A percentile compares a stretch with the other conserved stretches of the same genome.
These are phyloP conservation scores for Cocos nucifera DNA, from an alignment of 176 grass and related monocot species.

Conservation along the genomic window DNA sequence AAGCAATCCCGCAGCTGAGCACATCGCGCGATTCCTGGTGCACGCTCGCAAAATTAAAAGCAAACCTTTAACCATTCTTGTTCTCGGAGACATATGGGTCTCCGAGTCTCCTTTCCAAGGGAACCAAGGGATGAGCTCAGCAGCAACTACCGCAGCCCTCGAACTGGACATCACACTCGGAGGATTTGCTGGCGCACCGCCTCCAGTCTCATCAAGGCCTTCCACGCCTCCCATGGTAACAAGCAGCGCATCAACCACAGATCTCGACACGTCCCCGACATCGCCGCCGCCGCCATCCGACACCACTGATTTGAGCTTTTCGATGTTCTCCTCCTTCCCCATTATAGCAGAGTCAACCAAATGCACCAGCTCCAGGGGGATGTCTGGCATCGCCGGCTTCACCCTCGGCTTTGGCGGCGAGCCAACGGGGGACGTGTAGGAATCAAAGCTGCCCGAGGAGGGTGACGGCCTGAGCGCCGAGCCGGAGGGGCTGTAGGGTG, in stretches of 20 bases:
- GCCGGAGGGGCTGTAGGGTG: conserved; percentile 4
- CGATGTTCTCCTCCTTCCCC: conserved; percentile 38
- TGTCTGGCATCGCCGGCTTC: conserved; percentile 37
- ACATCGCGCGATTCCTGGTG: conserved; percentile 87
- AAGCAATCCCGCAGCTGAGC: conserved; percentile 67
- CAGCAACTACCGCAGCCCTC: conserved; percentile 41
- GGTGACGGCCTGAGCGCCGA: conserved; percentile 3
- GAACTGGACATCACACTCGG: conserved; percentile 70
- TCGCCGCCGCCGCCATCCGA: conserved; percentile 14
- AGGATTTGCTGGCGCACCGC: conserved; percentile 26
- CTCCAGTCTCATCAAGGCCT: conserved; percentile 40
- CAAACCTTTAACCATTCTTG: conserved; percentile 52
- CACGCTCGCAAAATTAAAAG: conserved; percentile 55
- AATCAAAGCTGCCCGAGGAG: conserved; percentile 3
- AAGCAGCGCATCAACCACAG: conserved; percentile 74
- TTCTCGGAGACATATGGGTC: conserved; percentile 56
- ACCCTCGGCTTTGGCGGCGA: conserved; percentile 10
- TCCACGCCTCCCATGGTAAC: conserved; percentile 74
- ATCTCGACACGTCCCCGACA: conserved; percentile 39
- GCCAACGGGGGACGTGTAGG: neutral
- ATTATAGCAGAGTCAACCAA: conserved; percentile 77
- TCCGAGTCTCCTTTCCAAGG: conserved; percentile 55
- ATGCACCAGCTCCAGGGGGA: conserved; percentile 52
- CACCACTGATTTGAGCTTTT: conserved; percentile 38
- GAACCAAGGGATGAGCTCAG: conserved; percentile 58